Percentiles rank a stretch among this genome's conserved stretches.
Evolutionary conservation across 2,329 filamentous ascomycete species (phyloP).

Genomic region (Metarhizium robertsii): DNA sequence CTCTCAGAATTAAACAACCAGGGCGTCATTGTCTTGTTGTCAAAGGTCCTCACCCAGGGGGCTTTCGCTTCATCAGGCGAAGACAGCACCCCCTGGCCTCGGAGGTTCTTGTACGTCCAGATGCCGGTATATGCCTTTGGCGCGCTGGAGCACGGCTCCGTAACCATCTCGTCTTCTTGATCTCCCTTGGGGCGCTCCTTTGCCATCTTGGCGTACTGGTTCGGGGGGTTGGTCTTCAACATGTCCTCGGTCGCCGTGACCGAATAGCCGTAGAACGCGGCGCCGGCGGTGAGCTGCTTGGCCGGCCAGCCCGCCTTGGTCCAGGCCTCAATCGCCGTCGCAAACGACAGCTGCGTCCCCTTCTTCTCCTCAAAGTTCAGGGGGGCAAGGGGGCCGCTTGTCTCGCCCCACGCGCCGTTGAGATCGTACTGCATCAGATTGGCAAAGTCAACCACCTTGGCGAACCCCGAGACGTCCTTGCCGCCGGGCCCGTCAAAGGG

Average conservation of each 20-base stretch:
- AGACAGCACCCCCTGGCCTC: neutral
- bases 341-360: constrained; percentile 4
- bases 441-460: neutral
- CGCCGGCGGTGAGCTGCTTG: constrained; percentile 1
- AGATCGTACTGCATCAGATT: constrained; percentile 7
- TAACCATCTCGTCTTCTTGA: neutral
- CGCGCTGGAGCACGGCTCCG: neutral
- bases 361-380: constrained; percentile 4
- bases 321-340: constrained; percentile 5
- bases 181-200: neutral
- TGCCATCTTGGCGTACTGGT: neutral
- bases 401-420: constrained; percentile 5
- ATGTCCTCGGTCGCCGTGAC: constrained; percentile 2
- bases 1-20: constrained; percentile 7
- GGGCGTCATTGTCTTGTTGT: constrained; percentile 5
- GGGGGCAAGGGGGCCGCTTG: constrained; percentile 5
- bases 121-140: neutral
- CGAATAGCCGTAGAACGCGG: constrained; percentile 6
- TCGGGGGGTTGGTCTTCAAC: neutral
- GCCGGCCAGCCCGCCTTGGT: constrained; percentile 5
- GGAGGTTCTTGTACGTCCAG: neutral
- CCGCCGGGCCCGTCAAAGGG: neutral
- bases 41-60: constrained; percentile 7
- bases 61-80: neutral
- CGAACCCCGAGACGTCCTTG: neutral